Conservation (phyloP, 805 yeast species). For the Yarrowia sp. region DNA sequence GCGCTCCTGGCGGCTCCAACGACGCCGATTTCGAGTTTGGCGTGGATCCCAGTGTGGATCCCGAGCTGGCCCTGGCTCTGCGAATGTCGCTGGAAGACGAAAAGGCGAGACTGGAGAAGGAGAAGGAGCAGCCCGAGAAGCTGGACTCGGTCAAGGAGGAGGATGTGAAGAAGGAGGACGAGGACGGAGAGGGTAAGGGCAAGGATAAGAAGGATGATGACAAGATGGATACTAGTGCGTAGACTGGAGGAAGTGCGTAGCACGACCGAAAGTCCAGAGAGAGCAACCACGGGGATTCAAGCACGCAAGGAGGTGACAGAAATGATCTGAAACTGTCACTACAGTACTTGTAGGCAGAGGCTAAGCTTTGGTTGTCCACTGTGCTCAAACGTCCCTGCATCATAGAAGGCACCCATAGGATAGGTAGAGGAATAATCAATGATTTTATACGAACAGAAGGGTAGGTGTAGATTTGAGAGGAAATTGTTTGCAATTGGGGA, state of each 20-base stretch:
- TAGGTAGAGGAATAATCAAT: too few relatives aligned
- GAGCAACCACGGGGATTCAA: too few relatives aligned
- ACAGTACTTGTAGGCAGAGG: too few relatives aligned
- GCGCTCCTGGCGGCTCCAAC: constrained; percentile 47
- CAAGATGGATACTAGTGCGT: constrained; percentile 43
- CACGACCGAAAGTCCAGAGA: not conserved
- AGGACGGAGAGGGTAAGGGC: constrained; percentile 40
- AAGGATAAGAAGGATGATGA: constrained; percentile 46
- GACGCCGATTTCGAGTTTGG: constrained; percentile 66
- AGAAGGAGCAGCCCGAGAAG: constrained; percentile 58
- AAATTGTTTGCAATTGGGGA: too few relatives aligned
- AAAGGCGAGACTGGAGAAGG: constrained; percentile 84
- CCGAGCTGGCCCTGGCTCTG: constrained; percentile 94
- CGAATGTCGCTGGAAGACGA: constrained; percentile 95
- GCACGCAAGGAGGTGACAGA: too few relatives aligned
- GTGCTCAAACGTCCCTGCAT: too few relatives aligned
- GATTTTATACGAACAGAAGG: too few relatives aligned
- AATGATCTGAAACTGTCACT: not conserved
- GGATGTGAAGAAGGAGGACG: constrained; percentile 51
- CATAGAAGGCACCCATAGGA: too few relatives aligned
- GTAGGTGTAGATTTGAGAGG: too few relatives aligned
- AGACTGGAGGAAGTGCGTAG: not conserved
- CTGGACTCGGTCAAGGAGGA: constrained; percentile 94
- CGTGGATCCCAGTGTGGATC: constrained; percentile 90
- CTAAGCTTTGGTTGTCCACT: too few relatives aligned